These are phyloP conservation scores for Endothia cerciana DNA, from an alignment of 2,329 filamentous ascomycete genomes.

Conservation along the genomic window DNA sequence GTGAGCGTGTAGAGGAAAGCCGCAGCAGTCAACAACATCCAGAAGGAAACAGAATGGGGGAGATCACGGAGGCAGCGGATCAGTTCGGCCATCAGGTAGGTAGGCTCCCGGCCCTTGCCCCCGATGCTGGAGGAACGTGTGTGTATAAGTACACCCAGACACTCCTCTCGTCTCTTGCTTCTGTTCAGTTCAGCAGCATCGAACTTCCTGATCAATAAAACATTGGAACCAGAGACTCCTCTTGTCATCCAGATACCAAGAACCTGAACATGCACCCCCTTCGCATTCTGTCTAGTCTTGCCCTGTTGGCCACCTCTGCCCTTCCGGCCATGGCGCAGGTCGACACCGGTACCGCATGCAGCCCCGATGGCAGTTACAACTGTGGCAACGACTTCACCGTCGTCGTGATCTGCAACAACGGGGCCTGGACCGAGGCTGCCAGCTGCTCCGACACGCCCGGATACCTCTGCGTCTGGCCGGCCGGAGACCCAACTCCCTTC, in stretches of 20 bases:
- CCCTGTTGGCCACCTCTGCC: not conserved
- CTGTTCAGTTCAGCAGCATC: not conserved
- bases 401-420: not conserved
- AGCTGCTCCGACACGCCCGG: slow-evolving; percentile 1
- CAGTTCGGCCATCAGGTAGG: not conserved
- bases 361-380: not conserved
- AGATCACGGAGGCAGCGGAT: not conserved
- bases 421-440: not conserved
- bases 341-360: not conserved
- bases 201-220: not conserved
- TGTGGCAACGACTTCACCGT: not conserved
- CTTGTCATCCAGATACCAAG: not conserved
- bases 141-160: not conserved
- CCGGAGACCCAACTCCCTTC: not conserved
- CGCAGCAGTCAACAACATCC: not conserved
- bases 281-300: not conserved
- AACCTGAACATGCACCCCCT: not conserved
- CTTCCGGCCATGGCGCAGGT: not conserved
- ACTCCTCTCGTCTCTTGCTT: not conserved
- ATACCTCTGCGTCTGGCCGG: slow-evolving; percentile 2
- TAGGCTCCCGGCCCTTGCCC: not conserved
- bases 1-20: not conserved
- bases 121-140: not conserved
- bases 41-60: not conserved
- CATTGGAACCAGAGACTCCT: not conserved